Evolutionary conservation across 768 basidiomycete species (phyloP).

Genomic region (Filobasidium wieringae): DNA sequence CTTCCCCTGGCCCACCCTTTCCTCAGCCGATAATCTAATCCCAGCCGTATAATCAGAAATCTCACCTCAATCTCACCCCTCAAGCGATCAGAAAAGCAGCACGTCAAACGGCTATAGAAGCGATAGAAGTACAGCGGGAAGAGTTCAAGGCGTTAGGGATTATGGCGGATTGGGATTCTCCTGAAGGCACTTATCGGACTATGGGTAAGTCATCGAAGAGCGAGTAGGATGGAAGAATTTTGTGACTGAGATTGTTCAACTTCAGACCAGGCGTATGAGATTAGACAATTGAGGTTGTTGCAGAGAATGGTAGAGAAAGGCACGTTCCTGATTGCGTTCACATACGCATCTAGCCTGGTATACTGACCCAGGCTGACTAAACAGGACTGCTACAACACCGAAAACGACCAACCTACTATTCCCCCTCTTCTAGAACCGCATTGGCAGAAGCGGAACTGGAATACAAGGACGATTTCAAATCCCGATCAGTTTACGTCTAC

Average conservation of each 20-base stretch:
- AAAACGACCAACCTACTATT: slow-evolving; percentile 84
- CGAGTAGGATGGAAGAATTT: background rate
- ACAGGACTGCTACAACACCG: slow-evolving; percentile 70
- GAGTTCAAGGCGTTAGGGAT: slow-evolving; percentile 75
- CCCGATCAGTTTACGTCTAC: slow-evolving; percentile 72
- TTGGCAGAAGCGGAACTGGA: slow-evolving; percentile 87
- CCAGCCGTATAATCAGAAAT: slow-evolving; percentile 36
- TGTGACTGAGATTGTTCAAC: background rate
- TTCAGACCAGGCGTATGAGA: slow-evolving; percentile 76
- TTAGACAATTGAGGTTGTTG: slow-evolving; percentile 74
- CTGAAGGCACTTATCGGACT: slow-evolving; percentile 60
- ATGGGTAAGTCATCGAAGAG: slow-evolving; percentile 48
- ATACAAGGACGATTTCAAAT: slow-evolving; percentile 79
- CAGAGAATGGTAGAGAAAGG: slow-evolving; percentile 78
- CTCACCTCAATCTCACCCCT: slow-evolving; percentile 52
- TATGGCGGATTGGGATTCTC: slow-evolving; percentile 75
- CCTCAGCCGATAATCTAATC: background rate
- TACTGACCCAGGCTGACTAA: background rate
- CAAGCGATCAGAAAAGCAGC: slow-evolving; percentile 59
- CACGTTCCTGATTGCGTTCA: slow-evolving; percentile 26
- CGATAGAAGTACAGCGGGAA: slow-evolving; percentile 60
- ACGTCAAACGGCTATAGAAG: slow-evolving; percentile 55
- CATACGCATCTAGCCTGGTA: too few species aligned
- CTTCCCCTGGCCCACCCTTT: background rate
- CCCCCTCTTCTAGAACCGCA: slow-evolving; percentile 85